Evolutionary conservation across 2,329 filamentous ascomycete species (phyloP).

Genomic region (Sporothrix brunneoviolacea): DNA sequence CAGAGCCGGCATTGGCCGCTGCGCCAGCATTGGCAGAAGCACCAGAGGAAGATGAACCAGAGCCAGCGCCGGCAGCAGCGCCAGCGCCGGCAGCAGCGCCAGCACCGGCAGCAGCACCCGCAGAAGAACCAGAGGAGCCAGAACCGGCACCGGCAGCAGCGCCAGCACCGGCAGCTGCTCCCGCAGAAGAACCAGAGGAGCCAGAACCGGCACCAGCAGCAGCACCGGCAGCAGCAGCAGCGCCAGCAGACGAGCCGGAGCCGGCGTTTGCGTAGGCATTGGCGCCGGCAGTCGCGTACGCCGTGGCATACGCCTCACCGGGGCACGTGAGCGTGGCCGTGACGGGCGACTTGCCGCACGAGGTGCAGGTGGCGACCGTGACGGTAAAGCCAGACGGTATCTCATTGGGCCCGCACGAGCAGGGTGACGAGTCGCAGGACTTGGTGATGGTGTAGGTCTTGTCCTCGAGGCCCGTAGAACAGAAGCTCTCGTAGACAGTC

Average conservation of each 20-base stretch:
- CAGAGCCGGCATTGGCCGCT: background rate
- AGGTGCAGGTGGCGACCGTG: slow-evolving; percentile 15
- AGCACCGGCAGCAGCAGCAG: background rate
- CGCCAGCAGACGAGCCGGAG: background rate
- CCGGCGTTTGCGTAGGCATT: background rate
- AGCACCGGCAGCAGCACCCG: background rate
- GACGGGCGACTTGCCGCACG: slow-evolving; percentile 12
- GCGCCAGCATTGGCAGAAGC: background rate
- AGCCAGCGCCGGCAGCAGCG: background rate
- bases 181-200: background rate
- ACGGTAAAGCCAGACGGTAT: slow-evolving; percentile 17
- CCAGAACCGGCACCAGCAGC: background rate
- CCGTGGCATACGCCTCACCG: background rate
- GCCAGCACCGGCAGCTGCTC: background rate
- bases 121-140: background rate
- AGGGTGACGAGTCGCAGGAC: slow-evolving; percentile 16
- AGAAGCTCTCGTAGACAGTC: slow-evolving; percentile 14
- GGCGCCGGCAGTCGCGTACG: background rate
- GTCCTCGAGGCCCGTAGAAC: slow-evolving; percentile 11
- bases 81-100: background rate
- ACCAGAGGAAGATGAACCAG: background rate
- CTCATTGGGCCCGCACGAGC: slow-evolving; percentile 6
- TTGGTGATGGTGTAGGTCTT: slow-evolving; percentile 20
- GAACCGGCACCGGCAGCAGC: background rate
- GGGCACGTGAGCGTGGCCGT: slow-evolving; percentile 16